phyloP scores from a whole-genome alignment of 2,329 filamentous ascomycete genomes.

The Dactylellina drechsleri region DNA sequence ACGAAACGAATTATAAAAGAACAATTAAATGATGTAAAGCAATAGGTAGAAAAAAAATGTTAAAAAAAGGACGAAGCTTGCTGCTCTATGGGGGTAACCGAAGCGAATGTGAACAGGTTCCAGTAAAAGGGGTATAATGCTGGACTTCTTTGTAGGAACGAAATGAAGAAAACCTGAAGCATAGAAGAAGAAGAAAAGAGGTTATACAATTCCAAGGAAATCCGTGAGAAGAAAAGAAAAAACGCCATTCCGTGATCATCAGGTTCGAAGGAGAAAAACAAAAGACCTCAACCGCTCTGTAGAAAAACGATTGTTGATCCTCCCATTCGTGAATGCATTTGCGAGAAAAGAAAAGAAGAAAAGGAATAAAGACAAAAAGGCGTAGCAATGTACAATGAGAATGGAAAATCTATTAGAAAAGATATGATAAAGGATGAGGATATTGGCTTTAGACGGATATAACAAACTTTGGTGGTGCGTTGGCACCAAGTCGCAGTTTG shows the following conservation, averaged over 20 bases:
- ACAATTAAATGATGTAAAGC: constrained; percentile 30
- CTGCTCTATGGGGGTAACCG: constrained; percentile 57
- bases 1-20: constrained; percentile 33
- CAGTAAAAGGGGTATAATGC: constrained; percentile 48
- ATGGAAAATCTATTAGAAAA: constrained; percentile 18
- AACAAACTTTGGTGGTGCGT: constrained; percentile 56
- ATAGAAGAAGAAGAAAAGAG: constrained; percentile 13
- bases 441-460: constrained; percentile 55
- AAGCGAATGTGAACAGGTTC: constrained; percentile 55
- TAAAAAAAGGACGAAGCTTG: constrained; percentile 54
- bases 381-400: constrained; percentile 34
- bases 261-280: constrained; percentile 36
- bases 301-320: constrained; percentile 49
- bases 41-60: constrained; percentile 53
- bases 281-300: constrained; percentile 34
- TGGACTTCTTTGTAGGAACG: constrained; percentile 54
- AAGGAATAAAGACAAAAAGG: constrained; percentile 57
- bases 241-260: constrained; percentile 54
- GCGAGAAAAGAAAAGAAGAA: constrained; percentile 38
- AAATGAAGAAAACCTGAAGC: constrained; percentile 17
- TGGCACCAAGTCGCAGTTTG: constrained; percentile 63
- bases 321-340: constrained; percentile 47
- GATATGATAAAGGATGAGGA: constrained; percentile 26
- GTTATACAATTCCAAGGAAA: constrained; percentile 40
- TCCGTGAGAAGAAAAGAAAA: constrained; percentile 41